phyloP scores from a whole-genome alignment of 2,329 filamentous ascomycete genomes.

The Dothistroma pini region DNA sequence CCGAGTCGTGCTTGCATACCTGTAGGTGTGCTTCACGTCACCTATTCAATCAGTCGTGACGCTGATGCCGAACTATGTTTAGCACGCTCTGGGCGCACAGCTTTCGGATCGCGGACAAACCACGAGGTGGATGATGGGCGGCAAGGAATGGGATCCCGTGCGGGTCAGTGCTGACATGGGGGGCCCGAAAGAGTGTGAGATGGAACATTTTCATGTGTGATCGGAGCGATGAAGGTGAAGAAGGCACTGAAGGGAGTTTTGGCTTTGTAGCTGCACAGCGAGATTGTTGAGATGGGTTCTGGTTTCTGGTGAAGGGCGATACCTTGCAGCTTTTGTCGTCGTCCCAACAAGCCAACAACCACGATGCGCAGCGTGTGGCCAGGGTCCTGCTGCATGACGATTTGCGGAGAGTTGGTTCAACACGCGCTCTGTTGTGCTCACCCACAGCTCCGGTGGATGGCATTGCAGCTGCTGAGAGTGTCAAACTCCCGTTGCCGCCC shows the following conservation, averaged over 20 bases:
- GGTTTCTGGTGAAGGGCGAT: neutral
- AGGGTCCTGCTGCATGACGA: conserved; percentile 20
- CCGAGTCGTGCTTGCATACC: neutral
- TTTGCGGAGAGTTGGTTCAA: conserved; percentile 15
- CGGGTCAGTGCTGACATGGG: conserved; percentile 1
- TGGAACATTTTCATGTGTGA: neutral
- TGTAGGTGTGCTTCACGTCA: no score
- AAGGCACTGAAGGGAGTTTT: neutral
- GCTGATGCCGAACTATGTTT: conserved; percentile 4
- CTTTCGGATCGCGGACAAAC: conserved; percentile 1
- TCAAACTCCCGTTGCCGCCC: conserved; percentile 11
- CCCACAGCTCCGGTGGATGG: conserved; percentile 18
- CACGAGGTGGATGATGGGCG: conserved; percentile 1
- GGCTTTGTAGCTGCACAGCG: neutral
- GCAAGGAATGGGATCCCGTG: neutral
- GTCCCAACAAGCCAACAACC: conserved; percentile 17
- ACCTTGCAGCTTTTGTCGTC: conserved; percentile 10
- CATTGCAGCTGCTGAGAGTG: neutral
- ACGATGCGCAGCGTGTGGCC: conserved; percentile 6
- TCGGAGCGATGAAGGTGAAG: neutral
- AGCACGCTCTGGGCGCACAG: neutral
- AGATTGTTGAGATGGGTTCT: neutral
- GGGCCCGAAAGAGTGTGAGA: neutral
- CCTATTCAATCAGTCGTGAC: neutral
- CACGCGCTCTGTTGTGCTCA: conserved; percentile 17